phyloP scores from a whole-genome alignment of 306 rosid species.

The Alnus glutinosa region DNA sequence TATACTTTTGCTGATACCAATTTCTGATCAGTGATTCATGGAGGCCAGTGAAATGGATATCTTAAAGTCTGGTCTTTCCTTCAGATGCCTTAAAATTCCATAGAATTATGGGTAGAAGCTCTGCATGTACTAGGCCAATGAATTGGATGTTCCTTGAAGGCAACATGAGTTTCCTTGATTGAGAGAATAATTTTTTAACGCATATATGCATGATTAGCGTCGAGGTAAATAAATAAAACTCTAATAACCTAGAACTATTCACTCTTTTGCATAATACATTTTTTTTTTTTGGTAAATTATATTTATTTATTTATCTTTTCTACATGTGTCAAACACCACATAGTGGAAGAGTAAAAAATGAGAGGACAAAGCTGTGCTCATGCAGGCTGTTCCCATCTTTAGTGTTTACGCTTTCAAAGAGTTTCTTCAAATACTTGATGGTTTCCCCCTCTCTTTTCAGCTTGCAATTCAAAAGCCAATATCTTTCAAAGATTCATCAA shows the following conservation, averaged over 20 bases:
- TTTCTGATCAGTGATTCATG: neutral
- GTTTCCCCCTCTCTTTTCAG: slow-evolving; percentile 37
- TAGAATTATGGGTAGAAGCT: neutral
- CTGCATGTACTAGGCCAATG: neutral
- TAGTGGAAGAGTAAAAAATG: neutral
- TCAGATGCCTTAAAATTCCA: neutral
- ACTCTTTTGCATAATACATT: neutral
- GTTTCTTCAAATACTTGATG: neutral
- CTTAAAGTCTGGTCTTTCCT: neutral
- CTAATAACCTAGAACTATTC: neutral
- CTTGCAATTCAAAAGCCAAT: slow-evolving; percentile 30
- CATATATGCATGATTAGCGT: neutral
- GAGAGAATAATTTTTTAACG: neutral
- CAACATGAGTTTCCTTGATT: neutral
- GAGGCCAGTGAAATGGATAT: neutral
- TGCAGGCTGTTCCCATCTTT: slow-evolving; percentile 6
- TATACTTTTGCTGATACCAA: neutral
- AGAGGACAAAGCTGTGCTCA: neutral
- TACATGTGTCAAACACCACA: neutral
- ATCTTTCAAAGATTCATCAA: slow-evolving; percentile 45
- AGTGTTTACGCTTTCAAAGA: slow-evolving; percentile 10
- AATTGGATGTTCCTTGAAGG: neutral
- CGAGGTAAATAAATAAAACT: neutral
- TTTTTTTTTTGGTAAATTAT: neutral
- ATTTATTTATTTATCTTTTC: neutral